Percentiles rank a stretch among this genome's conserved stretches.
Conservation (phyloP, 805 yeast genomes). For the Wickerhamomyces sydowiorum region DNA sequence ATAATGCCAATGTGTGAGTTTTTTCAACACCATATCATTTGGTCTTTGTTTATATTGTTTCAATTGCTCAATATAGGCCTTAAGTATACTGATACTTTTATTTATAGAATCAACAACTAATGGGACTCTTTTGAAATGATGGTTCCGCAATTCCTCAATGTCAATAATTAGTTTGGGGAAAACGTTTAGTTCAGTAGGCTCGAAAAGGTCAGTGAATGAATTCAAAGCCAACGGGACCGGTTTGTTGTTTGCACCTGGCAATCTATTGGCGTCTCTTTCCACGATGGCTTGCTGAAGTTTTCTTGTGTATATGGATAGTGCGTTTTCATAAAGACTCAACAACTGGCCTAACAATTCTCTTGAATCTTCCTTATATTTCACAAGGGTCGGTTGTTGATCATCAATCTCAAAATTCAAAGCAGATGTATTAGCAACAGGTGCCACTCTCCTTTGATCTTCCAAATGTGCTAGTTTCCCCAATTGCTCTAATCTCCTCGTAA, state of each 20-base stretch:
- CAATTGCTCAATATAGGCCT: constrained; percentile 21
- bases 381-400: constrained; percentile 9
- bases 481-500: background rate
- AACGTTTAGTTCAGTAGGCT: constrained; percentile 28
- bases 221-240: constrained; percentile 22
- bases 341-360: constrained; percentile 5
- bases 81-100: constrained; percentile 14
- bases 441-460: constrained; percentile 12
- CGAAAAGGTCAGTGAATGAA: constrained; percentile 25
- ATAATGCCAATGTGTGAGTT: constrained; percentile 31
- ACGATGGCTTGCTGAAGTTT: constrained; percentile 23
- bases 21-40: constrained; percentile 18
- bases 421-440: constrained; percentile 11
- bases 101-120: constrained; percentile 21
- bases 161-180: constrained; percentile 27
- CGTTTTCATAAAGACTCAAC: constrained; percentile 20
- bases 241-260: constrained; percentile 24
- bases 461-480: background rate
- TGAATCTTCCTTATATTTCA: constrained; percentile 4
- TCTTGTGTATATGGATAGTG: constrained; percentile 23
- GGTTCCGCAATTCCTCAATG: constrained; percentile 18
- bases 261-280: constrained; percentile 27
- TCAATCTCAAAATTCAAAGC: constrained; percentile 18
- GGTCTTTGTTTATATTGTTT: constrained; percentile 19
- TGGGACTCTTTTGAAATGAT: constrained; percentile 24